phyloP scores from a whole-genome alignment of 108 stramenopile genomes.

The Pseudonitzschia pungens region DNA sequence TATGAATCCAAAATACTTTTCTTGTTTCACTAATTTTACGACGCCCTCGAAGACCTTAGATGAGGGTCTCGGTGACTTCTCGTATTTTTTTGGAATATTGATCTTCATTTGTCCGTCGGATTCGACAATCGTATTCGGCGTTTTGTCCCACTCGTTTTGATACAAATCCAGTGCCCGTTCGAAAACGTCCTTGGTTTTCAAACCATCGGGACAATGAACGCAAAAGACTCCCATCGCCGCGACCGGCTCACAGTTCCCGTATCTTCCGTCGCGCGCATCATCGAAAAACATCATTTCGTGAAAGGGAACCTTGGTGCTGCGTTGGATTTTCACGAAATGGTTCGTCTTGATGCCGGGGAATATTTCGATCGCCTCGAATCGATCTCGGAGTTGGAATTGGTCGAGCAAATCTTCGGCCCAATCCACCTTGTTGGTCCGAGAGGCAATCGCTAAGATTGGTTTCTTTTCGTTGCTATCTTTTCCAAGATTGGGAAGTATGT shows the following conservation, averaged over 20 bases:
- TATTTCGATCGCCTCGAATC: constrained; percentile 70
- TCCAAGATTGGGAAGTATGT: constrained; percentile 30
- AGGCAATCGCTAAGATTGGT: constrained; percentile 67
- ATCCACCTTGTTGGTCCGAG: constrained; percentile 61
- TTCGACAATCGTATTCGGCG: constrained; percentile 64
- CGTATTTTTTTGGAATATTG: neutral
- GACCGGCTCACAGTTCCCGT: constrained; percentile 73
- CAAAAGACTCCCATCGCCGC: constrained; percentile 62
- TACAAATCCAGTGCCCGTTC: constrained; percentile 48
- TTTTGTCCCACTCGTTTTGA: constrained; percentile 52
- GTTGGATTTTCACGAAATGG: constrained; percentile 64
- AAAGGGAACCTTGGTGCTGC: constrained; percentile 51
- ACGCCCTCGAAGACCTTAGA: constrained; percentile 22
- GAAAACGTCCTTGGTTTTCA: constrained; percentile 50
- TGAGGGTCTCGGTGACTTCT: neutral
- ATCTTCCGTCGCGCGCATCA: constrained; percentile 74
- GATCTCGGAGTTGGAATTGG: constrained; percentile 52
- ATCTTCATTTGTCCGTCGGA: constrained; percentile 34
- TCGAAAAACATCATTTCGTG: constrained; percentile 90
- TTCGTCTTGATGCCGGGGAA: constrained; percentile 70
- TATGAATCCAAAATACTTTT: constrained; percentile 71
- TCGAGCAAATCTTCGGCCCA: constrained; percentile 68
- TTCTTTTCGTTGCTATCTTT: constrained; percentile 10
- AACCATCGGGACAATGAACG: constrained; percentile 67
- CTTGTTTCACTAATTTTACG: constrained; percentile 50